Percentiles rank a stretch among this genome's conserved stretches.
Evolutionary conservation across 495 filamentous ascomycete genomes (phyloP).

Genomic region (Penicillium odoratum): DNA sequence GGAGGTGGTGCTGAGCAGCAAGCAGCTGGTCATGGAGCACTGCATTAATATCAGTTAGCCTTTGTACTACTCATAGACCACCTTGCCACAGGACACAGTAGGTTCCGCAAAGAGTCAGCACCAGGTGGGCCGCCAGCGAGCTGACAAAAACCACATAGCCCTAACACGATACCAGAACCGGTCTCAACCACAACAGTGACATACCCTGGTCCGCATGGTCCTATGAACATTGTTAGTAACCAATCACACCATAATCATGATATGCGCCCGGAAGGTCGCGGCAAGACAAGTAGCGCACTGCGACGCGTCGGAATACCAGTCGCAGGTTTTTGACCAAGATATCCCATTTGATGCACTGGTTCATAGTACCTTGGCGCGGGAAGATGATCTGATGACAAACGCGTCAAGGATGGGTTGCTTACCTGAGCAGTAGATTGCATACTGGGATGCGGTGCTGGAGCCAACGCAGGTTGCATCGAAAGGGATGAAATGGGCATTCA

Average conservation of each 20-base stretch:
- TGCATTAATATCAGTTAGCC: slow-evolving; percentile 15
- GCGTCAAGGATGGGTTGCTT: slow-evolving; percentile 41
- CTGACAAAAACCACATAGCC: background rate
- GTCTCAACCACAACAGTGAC: slow-evolving; percentile 21
- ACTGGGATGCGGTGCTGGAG: slow-evolving; percentile 57
- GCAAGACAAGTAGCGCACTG: slow-evolving; percentile 1
- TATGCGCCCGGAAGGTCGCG: slow-evolving; percentile 7
- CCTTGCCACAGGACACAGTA: background rate
- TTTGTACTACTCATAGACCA: background rate
- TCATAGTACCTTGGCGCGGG: slow-evolving; percentile 25
- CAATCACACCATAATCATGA: slow-evolving; percentile 7
- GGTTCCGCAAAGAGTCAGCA: slow-evolving; percentile 19
- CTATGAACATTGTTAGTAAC: slow-evolving; percentile 25
- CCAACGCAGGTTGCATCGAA: slow-evolving; percentile 57
- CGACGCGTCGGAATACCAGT: slow-evolving; percentile 20
- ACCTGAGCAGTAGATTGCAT: slow-evolving; percentile 58
- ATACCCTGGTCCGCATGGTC: slow-evolving; percentile 56
- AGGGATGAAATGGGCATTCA: background rate
- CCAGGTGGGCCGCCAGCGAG: background rate
- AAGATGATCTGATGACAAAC: slow-evolving; percentile 49
- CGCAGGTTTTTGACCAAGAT: background rate
- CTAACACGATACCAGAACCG: background rate
- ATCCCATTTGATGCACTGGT: slow-evolving; percentile 7
- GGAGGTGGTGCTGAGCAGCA: slow-evolving; percentile 47
- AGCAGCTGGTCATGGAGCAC: slow-evolving; percentile 57